Evolutionary conservation across 2,329 filamentous ascomycete genomes (phyloP), one percentile per base, ranked within the genome.

Genomic region (Aspergillus sp.): DNA sequence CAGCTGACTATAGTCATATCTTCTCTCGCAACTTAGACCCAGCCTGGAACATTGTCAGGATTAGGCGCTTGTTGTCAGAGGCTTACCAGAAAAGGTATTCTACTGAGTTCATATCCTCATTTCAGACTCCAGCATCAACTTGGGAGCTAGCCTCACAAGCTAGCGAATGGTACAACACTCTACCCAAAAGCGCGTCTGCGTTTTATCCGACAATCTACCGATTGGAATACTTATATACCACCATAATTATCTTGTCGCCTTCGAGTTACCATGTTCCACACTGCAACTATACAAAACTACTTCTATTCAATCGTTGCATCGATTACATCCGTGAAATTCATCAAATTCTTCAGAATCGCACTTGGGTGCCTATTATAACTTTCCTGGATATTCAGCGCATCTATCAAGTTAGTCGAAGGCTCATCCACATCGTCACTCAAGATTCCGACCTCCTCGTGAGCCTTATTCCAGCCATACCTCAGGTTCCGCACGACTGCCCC

Each of bases 51-150:
- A 80, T 97, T 2, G 94, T 97, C 73, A 88, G 89, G 69, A 86
- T 98, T 8, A 90, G 94, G n/a, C 86, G 89, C 61, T 86, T 92
- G 7, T 90, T 98, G 74, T 98, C 95, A 0, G 85, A 85, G 54
- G 97, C 92, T 87, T 98, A 98, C 70, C 93, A 96, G 71, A 87
- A 89, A 23, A 85, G 97, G 3, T 95, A 95, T 72, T 92, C 95
- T 71, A 91, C 89, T 19, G 90, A 91, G 9, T 85, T 88, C 1
- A 82, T 85, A 2, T 85, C 87, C n/a, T 83, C 92, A 61, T 81
- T 86, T 19, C 87, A 93, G 57, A 84, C 91, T 1, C 84, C 89
- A 48, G 66, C 68, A 8, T 72, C 74, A 46, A 74, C 73, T n/a
- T 80, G 77, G 74, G 71, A 67, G n/a, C 70, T 77, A 23, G 79